Conservation (phyloP, 2,329 filamentous ascomycete species). For the Pyricularia sp. region DNA sequence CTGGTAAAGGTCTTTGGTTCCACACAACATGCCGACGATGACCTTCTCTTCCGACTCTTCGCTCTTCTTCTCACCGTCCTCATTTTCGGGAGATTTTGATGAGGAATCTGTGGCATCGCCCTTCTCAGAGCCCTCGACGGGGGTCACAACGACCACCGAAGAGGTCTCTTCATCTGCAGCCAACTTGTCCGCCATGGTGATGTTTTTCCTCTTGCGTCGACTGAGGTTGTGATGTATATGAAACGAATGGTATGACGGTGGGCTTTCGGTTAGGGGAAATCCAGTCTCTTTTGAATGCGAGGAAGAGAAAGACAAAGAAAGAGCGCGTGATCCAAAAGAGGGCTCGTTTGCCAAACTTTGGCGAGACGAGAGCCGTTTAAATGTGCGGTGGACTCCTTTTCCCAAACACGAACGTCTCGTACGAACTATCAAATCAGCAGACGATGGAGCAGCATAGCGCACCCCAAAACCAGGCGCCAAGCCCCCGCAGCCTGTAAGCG, state of each 20-base stretch:
- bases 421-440: background rate
- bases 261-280: background rate
- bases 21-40: constrained; percentile 9
- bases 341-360: background rate
- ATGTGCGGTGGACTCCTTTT: background rate
- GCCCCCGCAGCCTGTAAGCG: background rate
- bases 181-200: background rate
- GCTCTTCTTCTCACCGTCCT: constrained; percentile 1
- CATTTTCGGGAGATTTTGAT: background rate
- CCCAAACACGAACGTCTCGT: background rate
- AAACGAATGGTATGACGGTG: background rate
- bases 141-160: constrained; percentile 5
- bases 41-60: constrained; percentile 5
- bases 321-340: background rate
- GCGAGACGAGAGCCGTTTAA: background rate
- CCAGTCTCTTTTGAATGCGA: background rate
- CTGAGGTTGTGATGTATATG: background rate
- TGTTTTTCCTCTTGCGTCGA: background rate
- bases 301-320: background rate
- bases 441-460: background rate
- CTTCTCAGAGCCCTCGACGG: background rate
- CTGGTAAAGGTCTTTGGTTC: constrained; percentile 10
- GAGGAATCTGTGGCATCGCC: background rate
- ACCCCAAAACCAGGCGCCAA: background rate
- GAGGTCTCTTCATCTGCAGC: constrained; percentile 3